phyloP scores from a whole-genome alignment of 129 eudicot species.

The Solidago caesia region DNA sequence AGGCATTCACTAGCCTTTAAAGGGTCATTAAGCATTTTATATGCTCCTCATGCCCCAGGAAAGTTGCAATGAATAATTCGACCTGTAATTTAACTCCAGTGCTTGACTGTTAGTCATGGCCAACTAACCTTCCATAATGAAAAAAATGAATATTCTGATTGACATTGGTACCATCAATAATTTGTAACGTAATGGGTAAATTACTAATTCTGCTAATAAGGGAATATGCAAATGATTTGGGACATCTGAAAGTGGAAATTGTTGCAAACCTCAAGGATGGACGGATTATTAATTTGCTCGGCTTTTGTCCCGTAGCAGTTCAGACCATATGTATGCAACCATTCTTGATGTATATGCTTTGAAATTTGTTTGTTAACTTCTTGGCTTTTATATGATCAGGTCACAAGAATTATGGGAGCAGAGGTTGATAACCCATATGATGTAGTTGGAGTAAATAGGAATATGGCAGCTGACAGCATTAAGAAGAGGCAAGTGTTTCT shows the following conservation, averaged over 20 bases:
- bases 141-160: background rate
- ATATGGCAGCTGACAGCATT: conserved; percentile 79
- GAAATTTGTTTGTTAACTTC: conserved; percentile 10
- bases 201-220: background rate
- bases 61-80: too few relatives aligned
- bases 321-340: conserved; percentile 1
- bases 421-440: conserved; percentile 82
- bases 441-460: conserved; percentile 74
- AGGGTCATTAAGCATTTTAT: too few relatives aligned
- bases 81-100: too few relatives aligned
- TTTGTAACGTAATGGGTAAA: background rate
- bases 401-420: conserved; percentile 84
- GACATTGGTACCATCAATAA: background rate
- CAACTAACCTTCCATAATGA: too few relatives aligned
- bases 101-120: too few relatives aligned
- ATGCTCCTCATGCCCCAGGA: too few relatives aligned
- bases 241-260: background rate
- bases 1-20: too few relatives aligned
- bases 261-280: background rate
- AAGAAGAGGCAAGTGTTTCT: conserved; percentile 75
- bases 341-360: conserved; percentile 15
- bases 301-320: background rate
- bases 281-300: conserved; percentile 9
- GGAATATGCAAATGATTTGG: conserved; percentile 9
- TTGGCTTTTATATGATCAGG: conserved; percentile 42